Percentiles rank a stretch among this genome's conserved stretches.
Evolutionary conservation across 129 eudicot species (phyloP).

Genomic region (Erigeron canadensis): DNA sequence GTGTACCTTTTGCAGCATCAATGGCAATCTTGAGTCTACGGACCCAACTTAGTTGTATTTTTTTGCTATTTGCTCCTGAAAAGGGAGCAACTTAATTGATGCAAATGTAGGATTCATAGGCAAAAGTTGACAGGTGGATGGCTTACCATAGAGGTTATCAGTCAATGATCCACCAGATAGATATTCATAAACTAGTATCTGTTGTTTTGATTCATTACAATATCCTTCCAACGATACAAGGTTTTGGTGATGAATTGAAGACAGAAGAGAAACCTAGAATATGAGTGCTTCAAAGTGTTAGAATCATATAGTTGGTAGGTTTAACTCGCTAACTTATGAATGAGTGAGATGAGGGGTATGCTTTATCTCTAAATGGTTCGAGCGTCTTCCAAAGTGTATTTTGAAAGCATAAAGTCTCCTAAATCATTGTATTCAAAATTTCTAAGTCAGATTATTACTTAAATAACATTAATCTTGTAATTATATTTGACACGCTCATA

Average conservation of each 20-base stretch:
- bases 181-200: conserved; percentile 84
- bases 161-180: conserved; percentile 84
- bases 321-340: not conserved
- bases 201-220: conserved; percentile 79
- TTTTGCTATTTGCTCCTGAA: conserved; percentile 77
- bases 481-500: too few relatives aligned
- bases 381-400: conserved; percentile 7
- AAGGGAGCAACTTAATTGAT: conserved; percentile 13
- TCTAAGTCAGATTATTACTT: not conserved
- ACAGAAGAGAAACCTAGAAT: conserved; percentile 67
- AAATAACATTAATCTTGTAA: too few relatives aligned
- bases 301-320: not conserved
- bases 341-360: not conserved
- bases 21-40: conserved; percentile 86
- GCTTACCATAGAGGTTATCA: conserved; percentile 78
- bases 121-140: not conserved
- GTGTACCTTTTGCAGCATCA: conserved; percentile 92
- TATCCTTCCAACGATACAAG: conserved; percentile 89
- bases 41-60: conserved; percentile 76
- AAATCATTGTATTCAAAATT: not conserved
- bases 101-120: conserved; percentile 12
- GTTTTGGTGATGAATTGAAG: conserved; percentile 79
- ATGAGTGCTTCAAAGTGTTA: conserved; percentile 19
- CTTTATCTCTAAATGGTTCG: not conserved
- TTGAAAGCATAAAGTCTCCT: not conserved